Conservation (phyloP, 192 early-diverging fungal species). For the Globomyces pollinis-pini region DNA sequence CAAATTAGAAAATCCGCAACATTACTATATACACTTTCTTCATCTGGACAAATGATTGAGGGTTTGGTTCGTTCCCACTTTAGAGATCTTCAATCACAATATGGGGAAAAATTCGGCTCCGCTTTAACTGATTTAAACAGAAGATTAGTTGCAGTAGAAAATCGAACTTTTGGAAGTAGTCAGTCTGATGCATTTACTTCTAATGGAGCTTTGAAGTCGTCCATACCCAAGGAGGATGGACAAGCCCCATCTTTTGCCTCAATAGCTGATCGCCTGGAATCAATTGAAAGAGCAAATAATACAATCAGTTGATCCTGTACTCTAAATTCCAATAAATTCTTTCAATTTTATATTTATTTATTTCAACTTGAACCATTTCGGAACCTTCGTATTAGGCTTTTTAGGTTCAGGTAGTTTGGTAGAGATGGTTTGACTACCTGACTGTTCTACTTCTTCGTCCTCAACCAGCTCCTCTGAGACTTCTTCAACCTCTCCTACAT, state of each 20-base stretch:
- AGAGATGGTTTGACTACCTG: too few relatives aligned
- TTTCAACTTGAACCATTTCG: too few relatives aligned
- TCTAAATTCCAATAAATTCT: background rate
- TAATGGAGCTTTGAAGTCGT: slow-evolving; percentile 3
- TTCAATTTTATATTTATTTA: background rate
- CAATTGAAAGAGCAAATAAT: slow-evolving; percentile 3
- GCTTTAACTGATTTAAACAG: slow-evolving; percentile 43
- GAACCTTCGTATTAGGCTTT: too few relatives aligned
- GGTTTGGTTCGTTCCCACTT: slow-evolving; percentile 67
- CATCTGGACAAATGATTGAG: slow-evolving; percentile 69
- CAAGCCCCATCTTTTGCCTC: background rate
- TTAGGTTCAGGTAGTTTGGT: too few relatives aligned
- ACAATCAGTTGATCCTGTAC: slow-evolving; percentile 1
- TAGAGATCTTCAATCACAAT: slow-evolving; percentile 58
- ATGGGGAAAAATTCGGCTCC: slow-evolving; percentile 48
- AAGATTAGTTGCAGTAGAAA: slow-evolving; percentile 33
- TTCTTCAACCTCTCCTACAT: background rate
- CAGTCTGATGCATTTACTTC: slow-evolving; percentile 1
- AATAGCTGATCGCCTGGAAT: slow-evolving; percentile 2
- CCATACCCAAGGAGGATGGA: background rate
- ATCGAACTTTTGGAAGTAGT: slow-evolving; percentile 2
- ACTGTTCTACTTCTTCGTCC: too few relatives aligned
- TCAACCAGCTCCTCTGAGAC: background rate
- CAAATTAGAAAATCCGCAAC: slow-evolving; percentile 65
- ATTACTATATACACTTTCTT: slow-evolving; percentile 67